Evolutionary conservation across 352 stramenopile genomes (phyloP).

Genomic region (Nothophytophthora sp.): DNA sequence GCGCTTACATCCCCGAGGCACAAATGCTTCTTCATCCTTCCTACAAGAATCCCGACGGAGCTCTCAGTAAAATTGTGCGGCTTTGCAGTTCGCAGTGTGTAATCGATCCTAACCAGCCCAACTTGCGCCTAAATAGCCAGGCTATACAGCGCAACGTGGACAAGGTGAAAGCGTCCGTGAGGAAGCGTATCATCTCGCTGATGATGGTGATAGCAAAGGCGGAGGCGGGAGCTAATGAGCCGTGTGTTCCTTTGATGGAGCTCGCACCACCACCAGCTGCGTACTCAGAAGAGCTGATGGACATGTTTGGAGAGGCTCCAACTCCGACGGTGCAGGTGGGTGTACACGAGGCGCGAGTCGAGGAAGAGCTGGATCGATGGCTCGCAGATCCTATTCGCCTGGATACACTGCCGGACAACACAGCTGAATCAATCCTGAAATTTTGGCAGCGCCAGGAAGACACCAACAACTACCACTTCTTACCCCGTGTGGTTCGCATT

Average conservation of each 20-base stretch:
- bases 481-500: not conserved
- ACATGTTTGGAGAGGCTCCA: too few relatives aligned
- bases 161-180: constrained; percentile 5
- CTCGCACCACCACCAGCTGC: too few relatives aligned
- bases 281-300: too few relatives aligned
- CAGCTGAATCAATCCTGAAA: not conserved
- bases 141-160: constrained; percentile 1
- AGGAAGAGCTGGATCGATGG: constrained; percentile 14
- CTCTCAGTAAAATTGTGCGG: not conserved
- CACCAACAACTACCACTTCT: not conserved
- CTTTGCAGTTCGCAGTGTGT: constrained; percentile 10
- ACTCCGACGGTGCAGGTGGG: too few relatives aligned
- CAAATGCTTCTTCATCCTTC: constrained; percentile 9
- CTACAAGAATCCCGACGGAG: constrained; percentile 5
- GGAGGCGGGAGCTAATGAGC: too few relatives aligned
- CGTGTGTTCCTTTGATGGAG: too few relatives aligned
- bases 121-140: not conserved
- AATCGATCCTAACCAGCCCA: constrained; percentile 3
- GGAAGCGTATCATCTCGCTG: constrained; percentile 2
- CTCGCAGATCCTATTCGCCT: constrained; percentile 3
- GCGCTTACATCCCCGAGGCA: constrained; percentile 6
- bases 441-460: constrained; percentile 3
- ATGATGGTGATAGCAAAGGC: too few relatives aligned
- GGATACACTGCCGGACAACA: not conserved
- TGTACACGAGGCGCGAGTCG: constrained; percentile 2